A percentile compares a stretch with the other conserved stretches of the same genome.
Evolutionary conservation across 1,139 yeast species (phyloP).

Genomic region (Debaryomyces coudertii): DNA sequence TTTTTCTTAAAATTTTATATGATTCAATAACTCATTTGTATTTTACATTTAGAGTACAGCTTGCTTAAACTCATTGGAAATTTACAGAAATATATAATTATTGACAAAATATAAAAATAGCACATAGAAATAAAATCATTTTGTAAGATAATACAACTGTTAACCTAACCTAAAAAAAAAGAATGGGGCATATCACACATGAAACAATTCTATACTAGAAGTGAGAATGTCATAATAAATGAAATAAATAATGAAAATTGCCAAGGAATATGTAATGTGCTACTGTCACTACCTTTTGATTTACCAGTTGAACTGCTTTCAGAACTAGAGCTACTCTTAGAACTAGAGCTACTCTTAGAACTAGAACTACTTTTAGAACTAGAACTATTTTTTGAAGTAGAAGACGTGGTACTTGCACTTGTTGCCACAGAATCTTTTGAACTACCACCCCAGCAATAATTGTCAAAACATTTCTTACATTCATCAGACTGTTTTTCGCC

Average conservation of each 20-base stretch:
- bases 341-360: neutral
- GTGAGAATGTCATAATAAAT: neutral
- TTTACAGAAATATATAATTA: no score
- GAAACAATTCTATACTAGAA: neutral
- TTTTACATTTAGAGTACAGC: no score
- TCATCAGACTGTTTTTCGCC: constrained; percentile 42
- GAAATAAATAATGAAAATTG: neutral
- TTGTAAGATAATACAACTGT: neutral
- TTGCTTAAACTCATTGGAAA: no score
- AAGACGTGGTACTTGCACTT: constrained; percentile 7
- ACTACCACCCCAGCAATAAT: constrained; percentile 46
- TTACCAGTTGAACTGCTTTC: constrained; percentile 4
- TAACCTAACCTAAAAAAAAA: no score
- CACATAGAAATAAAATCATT: no score
- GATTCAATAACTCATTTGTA: no score
- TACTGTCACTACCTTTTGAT: neutral
- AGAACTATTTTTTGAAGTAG: constrained; percentile 2
- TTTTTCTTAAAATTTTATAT: no score
- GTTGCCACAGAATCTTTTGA: constrained; percentile 23
- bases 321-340: constrained; percentile 5
- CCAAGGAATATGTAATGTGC: neutral
- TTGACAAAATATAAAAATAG: no score
- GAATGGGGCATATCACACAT: neutral
- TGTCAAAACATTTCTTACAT: constrained; percentile 41
- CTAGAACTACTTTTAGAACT: constrained; percentile 5